phyloP scores from a whole-genome alignment of 306 rosid genomes.

The Quercus ilex region DNA sequence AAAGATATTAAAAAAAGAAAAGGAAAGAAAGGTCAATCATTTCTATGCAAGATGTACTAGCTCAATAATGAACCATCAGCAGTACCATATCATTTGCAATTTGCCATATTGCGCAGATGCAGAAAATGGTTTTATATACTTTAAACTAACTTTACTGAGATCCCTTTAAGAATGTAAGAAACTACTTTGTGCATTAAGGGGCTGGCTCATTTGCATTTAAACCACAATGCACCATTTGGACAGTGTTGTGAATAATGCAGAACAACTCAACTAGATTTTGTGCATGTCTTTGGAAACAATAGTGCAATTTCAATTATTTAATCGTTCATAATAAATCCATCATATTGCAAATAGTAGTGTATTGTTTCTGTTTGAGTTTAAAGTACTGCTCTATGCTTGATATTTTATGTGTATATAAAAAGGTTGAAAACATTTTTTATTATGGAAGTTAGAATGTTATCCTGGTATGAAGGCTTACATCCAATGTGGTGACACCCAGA shows the following conservation, averaged over 20 bases:
- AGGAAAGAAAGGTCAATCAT: not conserved
- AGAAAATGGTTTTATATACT: no score
- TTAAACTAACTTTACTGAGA: no score
- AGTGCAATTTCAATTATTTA: not conserved
- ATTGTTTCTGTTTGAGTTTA: not conserved
- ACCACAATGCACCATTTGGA: not conserved
- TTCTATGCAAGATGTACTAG: no score
- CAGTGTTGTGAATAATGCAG: not conserved
- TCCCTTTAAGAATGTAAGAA: no score
- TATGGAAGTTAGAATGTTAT: not conserved
- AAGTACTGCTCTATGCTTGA: not conserved
- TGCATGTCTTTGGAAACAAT: not conserved
- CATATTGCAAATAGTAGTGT: not conserved
- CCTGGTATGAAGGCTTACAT: not conserved
- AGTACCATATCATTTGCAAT: no score
- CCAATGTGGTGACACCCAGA: not conserved
- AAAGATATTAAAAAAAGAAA: not conserved
- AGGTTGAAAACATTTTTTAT: not conserved
- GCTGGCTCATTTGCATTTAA: no score
- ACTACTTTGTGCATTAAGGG: no score
- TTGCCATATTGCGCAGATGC: no score
- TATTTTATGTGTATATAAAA: not conserved
- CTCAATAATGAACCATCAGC: no score
- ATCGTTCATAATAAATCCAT: not conserved
- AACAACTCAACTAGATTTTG: not conserved